These are phyloP conservation scores for Candida anglica DNA, from an alignment of 805 yeast species.

Conservation along the genomic window DNA sequence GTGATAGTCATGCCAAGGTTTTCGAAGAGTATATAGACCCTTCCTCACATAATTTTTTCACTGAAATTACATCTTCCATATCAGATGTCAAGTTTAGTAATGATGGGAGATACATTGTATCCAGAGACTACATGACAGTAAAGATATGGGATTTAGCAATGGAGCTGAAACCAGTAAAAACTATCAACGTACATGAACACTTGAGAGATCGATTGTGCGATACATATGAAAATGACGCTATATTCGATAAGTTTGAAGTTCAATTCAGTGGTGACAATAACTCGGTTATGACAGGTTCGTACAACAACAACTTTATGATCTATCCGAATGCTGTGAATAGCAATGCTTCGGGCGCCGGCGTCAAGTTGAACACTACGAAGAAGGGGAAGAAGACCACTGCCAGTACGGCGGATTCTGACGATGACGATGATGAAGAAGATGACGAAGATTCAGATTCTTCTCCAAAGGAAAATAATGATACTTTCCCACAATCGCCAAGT, in stretches of 20 bases:
- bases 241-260: slow-evolving; percentile 97
- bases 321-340: slow-evolving; percentile 73
- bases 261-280: slow-evolving; percentile 90
- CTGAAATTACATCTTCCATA: slow-evolving; percentile 93
- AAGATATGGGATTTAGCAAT: slow-evolving; percentile 97
- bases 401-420: slow-evolving; percentile 15
- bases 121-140: slow-evolving; percentile 95
- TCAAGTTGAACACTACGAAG: background rate
- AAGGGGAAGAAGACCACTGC: background rate
- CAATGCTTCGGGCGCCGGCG: slow-evolving; percentile 4
- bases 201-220: slow-evolving; percentile 91
- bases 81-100: slow-evolving; percentile 89
- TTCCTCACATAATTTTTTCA: slow-evolving; percentile 87
- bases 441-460: slow-evolving; percentile 21
- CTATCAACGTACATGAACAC: slow-evolving; percentile 94
- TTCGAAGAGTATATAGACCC: slow-evolving; percentile 95
- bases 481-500: slow-evolving; percentile 30
- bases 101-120: slow-evolving; percentile 92
- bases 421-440: slow-evolving; percentile 27
- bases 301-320: slow-evolving; percentile 94
- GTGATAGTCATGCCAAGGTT: slow-evolving; percentile 82
- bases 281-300: slow-evolving; percentile 94
- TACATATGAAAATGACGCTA: slow-evolving; percentile 97
- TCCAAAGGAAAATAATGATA: slow-evolving; percentile 20
- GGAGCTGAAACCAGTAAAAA: slow-evolving; percentile 93